A percentile compares a stretch with the other conserved stretches of the same genome.
These are phyloP conservation scores for Tetracentron sinense DNA, from an alignment of 164 flowering plant genomes.

Conservation along the genomic window DNA sequence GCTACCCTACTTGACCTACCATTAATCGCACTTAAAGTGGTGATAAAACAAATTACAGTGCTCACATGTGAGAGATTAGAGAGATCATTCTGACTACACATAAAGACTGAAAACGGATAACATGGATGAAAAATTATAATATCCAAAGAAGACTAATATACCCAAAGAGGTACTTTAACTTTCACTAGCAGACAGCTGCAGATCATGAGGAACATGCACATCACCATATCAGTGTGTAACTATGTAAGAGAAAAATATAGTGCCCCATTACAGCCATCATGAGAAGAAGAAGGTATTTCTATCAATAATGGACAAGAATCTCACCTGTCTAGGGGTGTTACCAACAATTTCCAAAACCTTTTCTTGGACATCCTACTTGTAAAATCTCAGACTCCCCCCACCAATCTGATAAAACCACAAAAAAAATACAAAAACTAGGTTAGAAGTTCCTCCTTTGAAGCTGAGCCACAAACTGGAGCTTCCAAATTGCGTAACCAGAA, in stretches of 20 bases:
- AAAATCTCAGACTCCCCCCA: constrained; percentile 95
- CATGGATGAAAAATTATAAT: too few species aligned
- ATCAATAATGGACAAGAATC: not conserved
- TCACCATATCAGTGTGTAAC: too few species aligned
- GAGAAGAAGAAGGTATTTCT: not conserved
- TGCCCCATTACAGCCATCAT: not conserved
- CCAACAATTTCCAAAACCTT: constrained; percentile 85
- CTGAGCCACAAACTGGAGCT: too few species aligned
- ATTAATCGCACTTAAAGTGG: too few species aligned
- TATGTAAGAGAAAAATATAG: not conserved
- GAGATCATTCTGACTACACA: too few species aligned
- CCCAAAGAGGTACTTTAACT: not conserved
- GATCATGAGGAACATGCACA: not conserved
- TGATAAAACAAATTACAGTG: too few species aligned
- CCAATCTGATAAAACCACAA: constrained; percentile 59
- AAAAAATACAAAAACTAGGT: not conserved
- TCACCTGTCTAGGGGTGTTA: constrained; percentile 71
- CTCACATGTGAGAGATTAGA: too few species aligned
- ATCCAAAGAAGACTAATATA: too few species aligned
- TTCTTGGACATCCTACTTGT: constrained; percentile 80
- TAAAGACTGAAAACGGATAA: too few species aligned
- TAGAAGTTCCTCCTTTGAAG: not conserved
- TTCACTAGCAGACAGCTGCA: not conserved
- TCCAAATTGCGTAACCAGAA: not conserved
- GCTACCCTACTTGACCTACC: too few species aligned